Evolutionary conservation across 1,284 basidiomycete species (phyloP).

Genomic region (Ceratobasidium sp.): DNA sequence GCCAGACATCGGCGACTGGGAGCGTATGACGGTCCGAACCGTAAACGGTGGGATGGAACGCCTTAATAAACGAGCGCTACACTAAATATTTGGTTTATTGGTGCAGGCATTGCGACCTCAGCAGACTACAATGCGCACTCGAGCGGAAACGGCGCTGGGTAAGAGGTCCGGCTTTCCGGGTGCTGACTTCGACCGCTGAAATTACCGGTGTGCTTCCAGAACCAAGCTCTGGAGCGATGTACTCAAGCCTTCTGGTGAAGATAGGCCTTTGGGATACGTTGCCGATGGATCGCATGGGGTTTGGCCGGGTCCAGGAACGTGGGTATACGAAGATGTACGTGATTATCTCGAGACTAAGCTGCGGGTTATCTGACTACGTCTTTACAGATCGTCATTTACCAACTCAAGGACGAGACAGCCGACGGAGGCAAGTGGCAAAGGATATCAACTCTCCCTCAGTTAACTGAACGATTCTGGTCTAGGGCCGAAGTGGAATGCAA

Average conservation of each 20-base stretch:
- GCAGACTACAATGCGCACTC: slow-evolving; percentile 41
- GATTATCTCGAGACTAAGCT: too few relatives aligned
- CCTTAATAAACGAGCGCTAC: not conserved
- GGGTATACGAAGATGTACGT: slow-evolving; percentile 13
- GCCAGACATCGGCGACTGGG: slow-evolving; percentile 39
- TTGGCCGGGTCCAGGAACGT: slow-evolving; percentile 28
- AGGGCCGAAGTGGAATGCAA: slow-evolving; percentile 32
- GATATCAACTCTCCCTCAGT: not conserved
- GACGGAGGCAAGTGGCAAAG: slow-evolving; percentile 26
- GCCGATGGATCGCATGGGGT: slow-evolving; percentile 35
- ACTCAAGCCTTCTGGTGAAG: slow-evolving; percentile 33
- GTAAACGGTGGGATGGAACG: not conserved
- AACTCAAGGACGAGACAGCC: slow-evolving; percentile 32
- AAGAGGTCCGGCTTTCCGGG: not conserved
- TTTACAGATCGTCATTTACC: slow-evolving; percentile 20
- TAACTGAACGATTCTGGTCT: not conserved
- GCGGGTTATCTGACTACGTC: not conserved
- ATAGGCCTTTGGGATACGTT: slow-evolving; percentile 37
- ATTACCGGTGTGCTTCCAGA: not conserved
- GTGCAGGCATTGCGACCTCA: slow-evolving; percentile 26
- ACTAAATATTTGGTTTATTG: not conserved
- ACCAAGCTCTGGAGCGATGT: slow-evolving; percentile 38
- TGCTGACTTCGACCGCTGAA: not conserved
- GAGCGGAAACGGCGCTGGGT: slow-evolving; percentile 34
- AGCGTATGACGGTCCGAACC: slow-evolving; percentile 41